Evolutionary conservation across 2,329 filamentous ascomycete species (phyloP).

Genomic region (Pseudogymnoascus sp.): DNA sequence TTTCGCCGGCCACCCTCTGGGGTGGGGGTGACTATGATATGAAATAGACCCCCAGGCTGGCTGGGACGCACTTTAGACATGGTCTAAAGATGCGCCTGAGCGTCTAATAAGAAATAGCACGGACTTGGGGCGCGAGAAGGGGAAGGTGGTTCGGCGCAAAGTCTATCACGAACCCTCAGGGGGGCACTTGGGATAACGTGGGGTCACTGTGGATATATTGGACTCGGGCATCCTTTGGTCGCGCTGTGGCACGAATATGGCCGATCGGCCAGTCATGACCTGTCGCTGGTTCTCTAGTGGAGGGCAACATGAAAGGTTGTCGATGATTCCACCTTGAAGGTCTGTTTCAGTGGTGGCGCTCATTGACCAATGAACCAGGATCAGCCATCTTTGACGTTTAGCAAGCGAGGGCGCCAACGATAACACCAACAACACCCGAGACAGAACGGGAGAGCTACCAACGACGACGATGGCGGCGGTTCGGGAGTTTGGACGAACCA

Average conservation of each 20-base stretch:
- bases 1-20: not conserved
- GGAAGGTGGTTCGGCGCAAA: not conserved
- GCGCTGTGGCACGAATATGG: not conserved
- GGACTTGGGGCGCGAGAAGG: not conserved
- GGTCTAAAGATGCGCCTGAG: not conserved
- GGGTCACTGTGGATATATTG: not conserved
- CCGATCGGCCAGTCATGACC: not conserved
- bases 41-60: not conserved
- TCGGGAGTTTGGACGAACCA: not conserved
- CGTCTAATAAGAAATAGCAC: not conserved
- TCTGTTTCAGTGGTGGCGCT: not conserved
- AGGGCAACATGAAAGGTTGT: not conserved
- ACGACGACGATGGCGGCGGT: not conserved
- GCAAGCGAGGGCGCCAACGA: not conserved
- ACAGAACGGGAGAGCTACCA: not conserved
- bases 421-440: not conserved
- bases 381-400: not conserved
- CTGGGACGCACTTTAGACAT: not conserved
- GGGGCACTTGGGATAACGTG: not conserved
- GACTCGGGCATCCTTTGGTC: not conserved
- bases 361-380: not conserved
- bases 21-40: not conserved
- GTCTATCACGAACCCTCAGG: not conserved
- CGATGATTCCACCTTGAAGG: not conserved
- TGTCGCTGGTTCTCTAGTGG: not conserved